Evolutionary conservation across 129 eudicot genomes (phyloP).

Genomic region (Sambucus nigra): DNA sequence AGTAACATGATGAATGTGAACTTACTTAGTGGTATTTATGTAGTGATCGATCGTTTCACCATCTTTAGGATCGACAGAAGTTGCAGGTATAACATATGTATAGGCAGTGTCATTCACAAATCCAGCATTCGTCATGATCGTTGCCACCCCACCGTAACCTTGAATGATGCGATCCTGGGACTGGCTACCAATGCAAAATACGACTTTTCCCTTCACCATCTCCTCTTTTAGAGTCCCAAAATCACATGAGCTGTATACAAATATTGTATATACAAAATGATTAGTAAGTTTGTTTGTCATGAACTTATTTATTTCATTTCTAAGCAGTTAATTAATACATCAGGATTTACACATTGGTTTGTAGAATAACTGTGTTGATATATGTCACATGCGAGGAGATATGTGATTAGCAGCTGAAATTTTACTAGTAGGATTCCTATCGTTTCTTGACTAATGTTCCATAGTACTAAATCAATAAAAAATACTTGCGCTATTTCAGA

Average conservation of each 20-base stretch:
- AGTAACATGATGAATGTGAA: no score
- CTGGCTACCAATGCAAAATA: slow-evolving; percentile 41
- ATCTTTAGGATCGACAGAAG: slow-evolving; percentile 18
- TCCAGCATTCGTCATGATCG: slow-evolving; percentile 30
- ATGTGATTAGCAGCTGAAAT: no score
- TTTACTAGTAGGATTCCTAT: no score
- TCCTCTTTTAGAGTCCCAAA: slow-evolving; percentile 24
- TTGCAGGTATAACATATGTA: slow-evolving; percentile 35
- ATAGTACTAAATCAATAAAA: neutral
- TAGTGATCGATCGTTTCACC: slow-evolving; percentile 48
- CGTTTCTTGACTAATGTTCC: no score
- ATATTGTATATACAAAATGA: no score
- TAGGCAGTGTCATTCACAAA: slow-evolving; percentile 26
- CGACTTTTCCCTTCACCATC: slow-evolving; percentile 58
- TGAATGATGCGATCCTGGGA: slow-evolving; percentile 30
- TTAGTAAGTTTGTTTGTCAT: no score
- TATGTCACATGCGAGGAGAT: no score
- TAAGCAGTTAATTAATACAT: no score
- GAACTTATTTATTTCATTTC: no score
- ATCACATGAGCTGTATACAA: slow-evolving; percentile 44
- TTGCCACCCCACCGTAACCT: slow-evolving; percentile 32
- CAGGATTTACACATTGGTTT: no score
- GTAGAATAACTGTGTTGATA: no score
- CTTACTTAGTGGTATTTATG: slow-evolving; percentile 69
- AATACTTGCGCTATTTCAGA: slow-evolving; percentile 49